Evolutionary conservation across 176 grass and related monocot species (phyloP), one percentile per base, ranked within the genome.

Genomic region (Oropetium thomaeum): DNA sequence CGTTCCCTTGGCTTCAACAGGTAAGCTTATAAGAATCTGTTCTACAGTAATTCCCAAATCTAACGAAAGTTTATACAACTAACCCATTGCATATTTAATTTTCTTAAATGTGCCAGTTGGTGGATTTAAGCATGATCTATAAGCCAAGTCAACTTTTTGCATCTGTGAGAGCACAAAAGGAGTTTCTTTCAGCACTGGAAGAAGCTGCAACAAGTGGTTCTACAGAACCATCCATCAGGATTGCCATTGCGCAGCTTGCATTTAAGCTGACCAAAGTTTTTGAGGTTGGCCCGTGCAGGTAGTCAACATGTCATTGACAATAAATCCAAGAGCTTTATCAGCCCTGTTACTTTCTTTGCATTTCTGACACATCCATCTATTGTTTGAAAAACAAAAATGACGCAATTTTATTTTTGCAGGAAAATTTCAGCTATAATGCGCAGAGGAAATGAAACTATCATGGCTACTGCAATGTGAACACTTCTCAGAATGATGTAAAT

Each of bases 1-100:
- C 73, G 8, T 65, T 95, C 40, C 87, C 91, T 74, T 99, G 96
- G 96, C 84, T 99, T 71, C 91, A 95, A 82, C 91, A 99, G 65
- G 96, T 90, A 68, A 79, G 35, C 71, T 81, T 7, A 38, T 20
- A 67, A 54, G 10, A 54, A 11, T 52, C 82, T 75, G 42, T 54
- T 76, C 20, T 67, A n/a, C 26, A 40, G 47, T 45, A 23, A 57
- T 35, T n/a, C 27, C 12, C 19, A 26, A 33, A 13, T 55, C 44
- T 39, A 29, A 84, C 1, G 14, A 57, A 41, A 65, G 59, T 13
- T 60, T 81, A 29, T 68, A 22, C 10, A 78, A 40, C 33, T 79
- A 26, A 77, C 44, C 65, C 43, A 69, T 84, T 69, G 45, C 62
- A 60, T 49, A 6, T 85, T 35, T 88, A 13, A 34, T 75, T 55